A percentile compares a stretch with the other conserved stretches of the same genome.
Conservation (phyloP, 352 stramenopile species). For the Thraustotheca clavata region DNA sequence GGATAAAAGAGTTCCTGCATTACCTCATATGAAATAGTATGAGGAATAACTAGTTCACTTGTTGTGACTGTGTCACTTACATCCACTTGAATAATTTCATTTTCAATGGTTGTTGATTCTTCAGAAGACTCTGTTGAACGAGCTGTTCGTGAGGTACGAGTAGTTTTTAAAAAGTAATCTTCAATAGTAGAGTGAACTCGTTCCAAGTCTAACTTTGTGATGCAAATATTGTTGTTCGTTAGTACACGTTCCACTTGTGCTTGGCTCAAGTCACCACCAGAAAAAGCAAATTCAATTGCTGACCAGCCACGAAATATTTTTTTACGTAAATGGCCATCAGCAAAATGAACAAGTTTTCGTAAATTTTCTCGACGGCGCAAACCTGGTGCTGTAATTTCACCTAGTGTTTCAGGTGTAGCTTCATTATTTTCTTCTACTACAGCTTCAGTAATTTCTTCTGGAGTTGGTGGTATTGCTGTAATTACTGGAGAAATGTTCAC, state of each 20-base stretch:
- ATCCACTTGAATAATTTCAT: background rate
- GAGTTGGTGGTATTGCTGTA: too few relatives aligned
- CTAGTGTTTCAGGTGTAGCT: too few relatives aligned
- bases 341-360: constrained; percentile 4
- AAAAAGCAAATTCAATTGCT: constrained; percentile 19
- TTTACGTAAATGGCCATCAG: constrained; percentile 9
- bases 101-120: background rate
- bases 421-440: too few relatives aligned
- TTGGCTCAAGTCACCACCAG: constrained; percentile 16
- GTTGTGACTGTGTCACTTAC: background rate
- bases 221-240: background rate
- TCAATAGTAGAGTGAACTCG: constrained; percentile 6
- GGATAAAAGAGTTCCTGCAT: constrained; percentile 63
- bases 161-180: background rate
- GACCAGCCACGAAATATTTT: constrained; percentile 18
- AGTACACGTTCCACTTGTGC: constrained; percentile 15
- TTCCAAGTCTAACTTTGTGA: constrained; percentile 1
- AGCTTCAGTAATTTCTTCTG: too few relatives aligned
- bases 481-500: too few relatives aligned
- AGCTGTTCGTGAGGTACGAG: background rate
- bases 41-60: background rate
- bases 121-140: background rate
- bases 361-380: constrained; percentile 10
- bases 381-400: too few relatives aligned
- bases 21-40: constrained; percentile 44